Evolutionary conservation across 2,329 filamentous ascomycete genomes (phyloP).

Genomic region (Leptosphaerulina australis): DNA sequence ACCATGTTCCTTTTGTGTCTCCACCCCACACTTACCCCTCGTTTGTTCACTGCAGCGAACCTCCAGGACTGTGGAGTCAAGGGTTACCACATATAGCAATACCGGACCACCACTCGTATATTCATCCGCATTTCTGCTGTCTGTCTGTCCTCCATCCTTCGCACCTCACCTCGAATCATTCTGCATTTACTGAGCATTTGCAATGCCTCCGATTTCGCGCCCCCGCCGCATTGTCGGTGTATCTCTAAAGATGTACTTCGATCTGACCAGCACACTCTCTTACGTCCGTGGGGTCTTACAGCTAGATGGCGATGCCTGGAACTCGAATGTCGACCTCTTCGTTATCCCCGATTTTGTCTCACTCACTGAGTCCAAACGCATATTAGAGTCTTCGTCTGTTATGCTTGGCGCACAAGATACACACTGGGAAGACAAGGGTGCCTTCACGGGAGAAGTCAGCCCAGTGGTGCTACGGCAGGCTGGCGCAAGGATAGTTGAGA

Average conservation of each 20-base stretch:
- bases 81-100: slow-evolving; percentile 6
- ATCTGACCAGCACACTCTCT: slow-evolving; percentile 64
- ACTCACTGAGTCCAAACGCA: slow-evolving; percentile 60
- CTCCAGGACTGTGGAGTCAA: not conserved
- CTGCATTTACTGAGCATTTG: not conserved
- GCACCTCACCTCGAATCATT: not conserved
- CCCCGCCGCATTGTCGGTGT: slow-evolving; percentile 72
- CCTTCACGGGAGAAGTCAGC: slow-evolving; percentile 80
- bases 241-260: slow-evolving; percentile 82
- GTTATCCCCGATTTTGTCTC: slow-evolving; percentile 79
- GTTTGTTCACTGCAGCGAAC: not conserved
- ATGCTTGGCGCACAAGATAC: slow-evolving; percentile 77
- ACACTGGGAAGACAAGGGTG: slow-evolving; percentile 71
- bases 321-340: slow-evolving; percentile 69
- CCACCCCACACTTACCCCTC: slow-evolving; percentile 12
- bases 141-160: not conserved
- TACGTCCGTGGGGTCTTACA: slow-evolving; percentile 53
- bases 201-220: slow-evolving; percentile 41
- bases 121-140: not conserved
- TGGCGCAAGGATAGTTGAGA: slow-evolving; percentile 74
- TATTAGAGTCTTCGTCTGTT: slow-evolving; percentile 60
- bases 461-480: slow-evolving; percentile 69
- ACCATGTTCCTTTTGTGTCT: not conserved
- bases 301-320: slow-evolving; percentile 60
- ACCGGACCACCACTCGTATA: not conserved